Conservation (phyloP, 768 basidiomycete species). For the Tricholoma flavovirens region DNA sequence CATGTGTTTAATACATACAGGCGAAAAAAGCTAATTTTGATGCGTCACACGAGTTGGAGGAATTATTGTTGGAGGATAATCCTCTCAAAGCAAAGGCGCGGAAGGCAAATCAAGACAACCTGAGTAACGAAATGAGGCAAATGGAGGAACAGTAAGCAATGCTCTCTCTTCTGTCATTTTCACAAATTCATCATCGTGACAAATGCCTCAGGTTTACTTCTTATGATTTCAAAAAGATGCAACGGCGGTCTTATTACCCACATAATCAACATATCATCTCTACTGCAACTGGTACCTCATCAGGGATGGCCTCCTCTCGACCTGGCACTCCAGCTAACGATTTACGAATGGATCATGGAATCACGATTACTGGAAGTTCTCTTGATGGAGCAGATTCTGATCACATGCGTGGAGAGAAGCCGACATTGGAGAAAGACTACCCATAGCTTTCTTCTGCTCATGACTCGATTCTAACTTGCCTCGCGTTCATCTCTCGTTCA, state of each 20-base stretch:
- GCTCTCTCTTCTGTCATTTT: slow-evolving; percentile 7
- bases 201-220: slow-evolving; percentile 55
- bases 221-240: slow-evolving; percentile 91
- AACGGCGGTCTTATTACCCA: slow-evolving; percentile 86
- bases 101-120: slow-evolving; percentile 82
- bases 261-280: slow-evolving; percentile 70
- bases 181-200: neutral
- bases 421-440: slow-evolving; percentile 45
- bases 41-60: slow-evolving; percentile 96
- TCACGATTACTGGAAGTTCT: slow-evolving; percentile 35
- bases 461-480: neutral
- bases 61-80: slow-evolving; percentile 92
- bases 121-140: slow-evolving; percentile 89
- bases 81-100: slow-evolving; percentile 92
- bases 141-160: slow-evolving; percentile 95
- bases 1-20: slow-evolving; percentile 33
- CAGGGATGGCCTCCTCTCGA: slow-evolving; percentile 63
- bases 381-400: slow-evolving; percentile 35
- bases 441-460: slow-evolving; percentile 26
- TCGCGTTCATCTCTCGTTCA: neutral
- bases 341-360: slow-evolving; percentile 37
- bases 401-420: slow-evolving; percentile 34
- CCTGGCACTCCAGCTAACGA: slow-evolving; percentile 66
- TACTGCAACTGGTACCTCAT: slow-evolving; percentile 71
- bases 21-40: slow-evolving; percentile 99